Evolutionary conservation across 768 basidiomycete genomes (phyloP), one percentile per base, ranked within the genome.

Genomic region (Hericium coralloides): DNA sequence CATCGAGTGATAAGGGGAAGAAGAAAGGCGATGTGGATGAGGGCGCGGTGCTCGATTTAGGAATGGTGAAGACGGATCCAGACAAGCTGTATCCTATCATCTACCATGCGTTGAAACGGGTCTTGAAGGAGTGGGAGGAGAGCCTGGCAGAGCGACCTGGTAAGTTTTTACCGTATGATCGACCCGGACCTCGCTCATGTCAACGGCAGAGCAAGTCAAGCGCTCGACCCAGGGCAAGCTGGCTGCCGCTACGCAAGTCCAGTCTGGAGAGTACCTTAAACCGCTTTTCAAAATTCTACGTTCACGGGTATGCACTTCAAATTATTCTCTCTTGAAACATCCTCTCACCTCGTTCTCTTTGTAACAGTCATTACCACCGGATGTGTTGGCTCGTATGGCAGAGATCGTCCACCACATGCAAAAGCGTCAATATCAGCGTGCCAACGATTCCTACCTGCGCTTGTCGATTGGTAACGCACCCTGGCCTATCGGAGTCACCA

Each of bases 401-500:
- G 95, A 99, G 71, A 95, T 99, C 54, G 89, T 98, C 7, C 89
- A 98, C 66, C 74, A 93, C 72, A 95, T 97, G 93, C 97, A 99
- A 69, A 87, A 82, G 61, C 86, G 97, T 26, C 85, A 95, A 69
- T 99, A 99, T 64, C 93, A 98, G 69, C 81, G 78, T 55, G 95
- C 97, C 2, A 99, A 98, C 65, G 97, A 99, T 68, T 87, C 95
- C 0, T 99, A 99, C 69, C 82, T 99, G 22, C 88, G 97, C 7
- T 76, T 99, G 39, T 94, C 92, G 5, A 99, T 99, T 61, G 97
- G 97, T 37, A 99, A 97, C 65, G 95, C 97, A 0, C 95, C 97
- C 2, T 99, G 97, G 97, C 97, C 97, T 1, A 99, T 99, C 66
- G 97, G 97, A 45, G 97, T 99, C 9, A 99, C 97, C 59, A 95